A percentile compares a stretch with the other conserved stretches of the same genome.
These are phyloP conservation scores for Oxytropis ochrocephala DNA, from an alignment of 306 rosid species.

Conservation along the genomic window DNA sequence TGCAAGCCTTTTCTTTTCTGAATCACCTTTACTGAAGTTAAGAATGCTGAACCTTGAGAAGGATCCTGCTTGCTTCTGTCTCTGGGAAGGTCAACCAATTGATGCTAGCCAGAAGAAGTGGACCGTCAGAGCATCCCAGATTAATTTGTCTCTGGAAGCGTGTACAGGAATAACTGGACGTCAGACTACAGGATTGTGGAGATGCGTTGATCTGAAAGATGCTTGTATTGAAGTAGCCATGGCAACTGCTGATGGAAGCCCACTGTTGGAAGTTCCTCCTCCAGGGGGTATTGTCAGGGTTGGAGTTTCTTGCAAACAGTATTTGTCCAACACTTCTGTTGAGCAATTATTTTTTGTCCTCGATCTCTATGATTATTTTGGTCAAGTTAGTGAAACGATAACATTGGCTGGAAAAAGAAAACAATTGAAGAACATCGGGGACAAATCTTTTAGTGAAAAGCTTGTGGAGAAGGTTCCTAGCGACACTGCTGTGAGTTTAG, in stretches of 20 bases:
- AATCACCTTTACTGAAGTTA: constrained; percentile 60
- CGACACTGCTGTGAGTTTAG: constrained; percentile 77
- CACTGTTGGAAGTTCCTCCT: constrained; percentile 73
- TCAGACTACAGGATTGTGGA: constrained; percentile 61
- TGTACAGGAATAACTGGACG: constrained; percentile 26
- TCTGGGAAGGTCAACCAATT: constrained; percentile 82
- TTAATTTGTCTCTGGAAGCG: constrained; percentile 79
- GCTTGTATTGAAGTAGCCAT: constrained; percentile 80
- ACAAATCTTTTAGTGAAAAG: constrained; percentile 40
- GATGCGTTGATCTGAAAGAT: constrained; percentile 83
- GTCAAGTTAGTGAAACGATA: constrained; percentile 71
- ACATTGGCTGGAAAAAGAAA: constrained; percentile 54
- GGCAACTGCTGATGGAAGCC: constrained; percentile 91
- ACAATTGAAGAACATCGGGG: constrained; percentile 29
- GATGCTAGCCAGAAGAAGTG: constrained; percentile 94
- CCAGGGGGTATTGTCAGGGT: constrained; percentile 89
- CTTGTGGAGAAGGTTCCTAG: constrained; percentile 85
- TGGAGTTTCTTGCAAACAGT: constrained; percentile 79
- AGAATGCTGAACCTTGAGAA: constrained; percentile 68
- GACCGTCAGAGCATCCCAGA: constrained; percentile 58
- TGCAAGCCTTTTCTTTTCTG: constrained; percentile 54
- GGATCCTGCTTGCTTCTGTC: constrained; percentile 95
- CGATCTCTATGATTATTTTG: constrained; percentile 82
- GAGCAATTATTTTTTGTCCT: constrained; percentile 86
- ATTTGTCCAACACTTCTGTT: constrained; percentile 74